Conservation (phyloP, 352 stramenopile species). For the Phytophthora tubulina region DNA sequence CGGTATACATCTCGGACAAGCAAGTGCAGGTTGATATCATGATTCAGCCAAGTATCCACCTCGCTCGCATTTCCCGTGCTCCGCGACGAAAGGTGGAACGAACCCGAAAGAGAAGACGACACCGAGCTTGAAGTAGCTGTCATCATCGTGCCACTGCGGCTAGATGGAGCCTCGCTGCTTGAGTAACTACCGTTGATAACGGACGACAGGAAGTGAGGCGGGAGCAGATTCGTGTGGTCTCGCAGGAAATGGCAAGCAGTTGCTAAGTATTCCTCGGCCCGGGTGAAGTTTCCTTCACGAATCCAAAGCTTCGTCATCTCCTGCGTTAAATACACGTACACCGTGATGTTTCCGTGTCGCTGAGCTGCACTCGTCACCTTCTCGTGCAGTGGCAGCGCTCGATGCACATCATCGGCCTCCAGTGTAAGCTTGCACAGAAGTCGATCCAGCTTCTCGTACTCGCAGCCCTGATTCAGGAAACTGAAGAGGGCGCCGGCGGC, state of each 20-base stretch:
- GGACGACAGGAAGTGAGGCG: conserved; percentile 69
- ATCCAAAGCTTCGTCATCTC: conserved; percentile 85
- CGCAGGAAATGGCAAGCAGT: conserved; percentile 74
- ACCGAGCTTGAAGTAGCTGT: conserved; percentile 72
- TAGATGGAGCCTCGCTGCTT: conserved; percentile 59
- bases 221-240: conserved; percentile 73
- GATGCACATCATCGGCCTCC: conserved; percentile 80
- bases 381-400: conserved; percentile 79
- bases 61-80: conserved; percentile 71
- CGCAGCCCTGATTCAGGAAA: conserved; percentile 74
- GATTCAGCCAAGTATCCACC: conserved; percentile 82
- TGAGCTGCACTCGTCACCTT: conserved; percentile 78
- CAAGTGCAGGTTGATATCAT: conserved; percentile 88
- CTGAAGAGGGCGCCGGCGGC: conserved; percentile 67
- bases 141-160: conserved; percentile 74
- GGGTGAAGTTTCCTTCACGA: conserved; percentile 78
- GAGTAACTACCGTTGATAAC: conserved; percentile 61
- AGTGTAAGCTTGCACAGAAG: conserved; percentile 78
- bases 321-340: conserved; percentile 88
- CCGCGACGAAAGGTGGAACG: conserved; percentile 63
- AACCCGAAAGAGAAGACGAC: conserved; percentile 69
- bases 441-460: conserved; percentile 84
- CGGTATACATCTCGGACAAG: conserved; percentile 83
- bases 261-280: conserved; percentile 72
- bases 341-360: conserved; percentile 83